Evolutionary conservation across 2,329 filamentous ascomycete genomes (phyloP).

Genomic region (Trichoderma koningii): DNA sequence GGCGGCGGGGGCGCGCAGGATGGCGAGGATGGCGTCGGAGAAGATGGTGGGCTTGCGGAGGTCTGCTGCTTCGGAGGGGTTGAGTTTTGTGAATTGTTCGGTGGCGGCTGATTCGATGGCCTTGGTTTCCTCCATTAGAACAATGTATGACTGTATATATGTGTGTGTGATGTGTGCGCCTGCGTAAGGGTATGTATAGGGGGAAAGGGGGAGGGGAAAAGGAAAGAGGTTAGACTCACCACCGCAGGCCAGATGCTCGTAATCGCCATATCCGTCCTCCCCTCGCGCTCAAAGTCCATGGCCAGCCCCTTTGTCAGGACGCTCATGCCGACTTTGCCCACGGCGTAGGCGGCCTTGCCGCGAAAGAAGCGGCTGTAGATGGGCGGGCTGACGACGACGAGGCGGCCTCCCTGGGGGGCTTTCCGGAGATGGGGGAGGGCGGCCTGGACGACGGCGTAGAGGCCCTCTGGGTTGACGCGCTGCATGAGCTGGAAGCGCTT

Average conservation of each 20-base stretch:
- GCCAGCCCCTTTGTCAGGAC: constrained; percentile 78
- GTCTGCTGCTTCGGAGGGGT: constrained; percentile 54
- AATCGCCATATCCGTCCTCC: constrained; percentile 68
- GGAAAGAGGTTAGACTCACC: constrained; percentile 47
- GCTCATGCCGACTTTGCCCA: constrained; percentile 79
- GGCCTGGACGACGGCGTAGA: constrained; percentile 73
- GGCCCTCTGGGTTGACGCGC: constrained; percentile 70
- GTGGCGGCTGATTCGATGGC: constrained; percentile 78
- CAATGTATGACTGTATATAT: neutral
- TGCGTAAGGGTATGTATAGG: no score
- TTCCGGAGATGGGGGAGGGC: constrained; percentile 63
- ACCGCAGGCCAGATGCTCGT: constrained; percentile 81
- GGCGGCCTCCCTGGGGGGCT: constrained; percentile 53
- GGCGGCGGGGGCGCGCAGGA: constrained; percentile 61
- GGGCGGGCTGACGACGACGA: constrained; percentile 79
- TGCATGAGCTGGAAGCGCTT: constrained; percentile 81
- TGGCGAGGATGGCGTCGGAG: constrained; percentile 75
- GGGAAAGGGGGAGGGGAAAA: no score
- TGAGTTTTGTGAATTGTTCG: constrained; percentile 49
- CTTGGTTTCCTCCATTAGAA: constrained; percentile 26
- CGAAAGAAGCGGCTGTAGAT: constrained; percentile 85
- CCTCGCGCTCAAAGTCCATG: constrained; percentile 75
- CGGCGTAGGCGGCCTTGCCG: constrained; percentile 82
- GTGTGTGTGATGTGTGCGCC: neutral
- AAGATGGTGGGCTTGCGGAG: constrained; percentile 73